Evolutionary conservation across 2,329 filamentous ascomycete species (phyloP).

Genomic region (Pseudocercospora crystallina): DNA sequence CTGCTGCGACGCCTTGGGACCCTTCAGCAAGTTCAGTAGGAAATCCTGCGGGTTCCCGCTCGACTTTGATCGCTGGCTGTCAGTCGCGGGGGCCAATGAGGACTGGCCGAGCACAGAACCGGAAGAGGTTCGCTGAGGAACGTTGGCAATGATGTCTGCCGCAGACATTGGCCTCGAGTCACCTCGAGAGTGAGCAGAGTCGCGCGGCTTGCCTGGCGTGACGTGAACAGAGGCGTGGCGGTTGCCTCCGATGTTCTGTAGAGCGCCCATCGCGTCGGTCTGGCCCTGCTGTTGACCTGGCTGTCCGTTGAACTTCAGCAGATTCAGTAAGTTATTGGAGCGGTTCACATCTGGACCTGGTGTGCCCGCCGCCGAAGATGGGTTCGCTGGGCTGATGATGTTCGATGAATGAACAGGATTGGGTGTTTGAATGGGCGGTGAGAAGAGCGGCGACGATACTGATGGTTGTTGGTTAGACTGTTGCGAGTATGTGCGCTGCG

Average conservation of each 20-base stretch:
- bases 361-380: conserved; percentile 43
- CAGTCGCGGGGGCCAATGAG: conserved; percentile 30
- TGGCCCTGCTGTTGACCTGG: conserved; percentile 28
- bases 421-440: conserved; percentile 54
- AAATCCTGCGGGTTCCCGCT: conserved; percentile 63
- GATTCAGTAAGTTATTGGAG: conserved; percentile 57
- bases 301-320: conserved; percentile 63
- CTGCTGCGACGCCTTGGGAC: conserved; percentile 44
- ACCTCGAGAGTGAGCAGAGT: conserved; percentile 12
- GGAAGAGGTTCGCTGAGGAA: conserved; percentile 50
- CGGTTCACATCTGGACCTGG: conserved; percentile 39
- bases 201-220: conserved; percentile 17
- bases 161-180: conserved; percentile 46
- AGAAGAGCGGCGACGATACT: conserved; percentile 59
- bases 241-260: conserved; percentile 33
- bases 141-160: conserved; percentile 58
- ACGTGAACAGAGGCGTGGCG: conserved; percentile 22
- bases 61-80: conserved; percentile 30
- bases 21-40: conserved; percentile 80
- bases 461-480: conserved; percentile 53
- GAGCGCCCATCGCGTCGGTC: conserved; percentile 38
- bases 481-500: neutral
- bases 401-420: conserved; percentile 59
- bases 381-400: conserved; percentile 57
- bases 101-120: conserved; percentile 30